Evolutionary conservation across 257 asterid genomes (phyloP), one percentile per base, ranked within the genome.

Genomic region (Solanum tarapatanum): DNA sequence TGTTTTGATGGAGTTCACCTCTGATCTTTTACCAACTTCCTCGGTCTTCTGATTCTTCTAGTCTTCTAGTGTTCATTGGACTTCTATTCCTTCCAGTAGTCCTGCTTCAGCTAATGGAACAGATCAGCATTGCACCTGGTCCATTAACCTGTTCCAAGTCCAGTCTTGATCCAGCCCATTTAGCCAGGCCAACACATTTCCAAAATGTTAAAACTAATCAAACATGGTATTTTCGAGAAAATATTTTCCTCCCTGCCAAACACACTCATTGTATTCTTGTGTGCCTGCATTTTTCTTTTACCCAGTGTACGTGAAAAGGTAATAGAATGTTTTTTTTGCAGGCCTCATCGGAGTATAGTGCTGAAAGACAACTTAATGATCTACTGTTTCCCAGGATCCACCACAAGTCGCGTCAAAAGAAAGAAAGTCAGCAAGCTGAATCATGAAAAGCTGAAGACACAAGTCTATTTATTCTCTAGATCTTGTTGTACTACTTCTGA

Each of bases 291-390:
- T 28, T 35, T 72, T 37, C 32, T 51, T 77, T 85, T 21, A 72
- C 2, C 14, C 51, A 14, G 2, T 32, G 41, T 32, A 21, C 28
- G 68, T 33, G 68, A 75, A 69, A 69, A 43, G 58, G 82, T 72
- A 48, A 39, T 69, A 39, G 68, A 72, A 48, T 35, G 6, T 51
- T 87, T 83, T 60, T 89, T 89, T 89, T 89, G 90, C 95, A 96
- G 99, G 99, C 98, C 80, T 90, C 98, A 1, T 96, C 99, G 0
- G 99, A 96, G 91, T 95, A 95, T 87, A 92, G 98, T 84, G 98
- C 98, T 13, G 98, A 95, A 91, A 92, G 98, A 90, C 98, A 94
- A 86, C 91, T 96, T 73, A 94, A 95, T 58, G 93, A 94, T 91
- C 86, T 94, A 41, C 88, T 96, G 85, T 96, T 95, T 89, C 98